Percentiles rank a stretch among this genome's conserved stretches.
Conservation (phyloP, 148 eudicot species). For the Dianthus caryophyllus region DNA sequence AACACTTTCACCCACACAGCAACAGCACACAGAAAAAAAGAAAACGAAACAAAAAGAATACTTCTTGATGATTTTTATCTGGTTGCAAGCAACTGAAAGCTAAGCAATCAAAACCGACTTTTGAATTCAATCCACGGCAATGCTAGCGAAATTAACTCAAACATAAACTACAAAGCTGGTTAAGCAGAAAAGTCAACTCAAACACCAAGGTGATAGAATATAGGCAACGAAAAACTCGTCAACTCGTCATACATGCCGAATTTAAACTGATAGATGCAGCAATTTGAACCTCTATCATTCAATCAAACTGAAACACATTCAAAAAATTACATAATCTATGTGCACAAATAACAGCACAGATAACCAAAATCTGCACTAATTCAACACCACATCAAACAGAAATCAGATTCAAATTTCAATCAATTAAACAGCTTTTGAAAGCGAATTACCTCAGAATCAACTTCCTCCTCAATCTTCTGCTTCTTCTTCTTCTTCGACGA, state of each 20-base stretch:
- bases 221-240: background rate
- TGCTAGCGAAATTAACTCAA: background rate
- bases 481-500: conserved; percentile 23
- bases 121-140: background rate
- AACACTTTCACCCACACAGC: too few relatives aligned
- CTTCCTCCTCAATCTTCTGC: conserved; percentile 29
- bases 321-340: background rate
- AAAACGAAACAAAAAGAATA: background rate
- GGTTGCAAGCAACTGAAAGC: background rate
- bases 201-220: background rate
- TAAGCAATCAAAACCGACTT: background rate
- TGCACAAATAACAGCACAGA: background rate
- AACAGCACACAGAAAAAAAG: too few relatives aligned
- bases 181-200: background rate
- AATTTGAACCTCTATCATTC: background rate
- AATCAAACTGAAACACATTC: background rate
- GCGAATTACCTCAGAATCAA: conserved; percentile 28
- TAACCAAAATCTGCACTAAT: background rate
- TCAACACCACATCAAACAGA: background rate
- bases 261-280: too few relatives aligned
- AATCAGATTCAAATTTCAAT: background rate
- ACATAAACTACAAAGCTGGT: background rate
- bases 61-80: background rate
- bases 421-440: background rate
- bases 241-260: too few relatives aligned